phyloP scores from a whole-genome alignment of 768 basidiomycete species.

The Calvatia gigantea region DNA sequence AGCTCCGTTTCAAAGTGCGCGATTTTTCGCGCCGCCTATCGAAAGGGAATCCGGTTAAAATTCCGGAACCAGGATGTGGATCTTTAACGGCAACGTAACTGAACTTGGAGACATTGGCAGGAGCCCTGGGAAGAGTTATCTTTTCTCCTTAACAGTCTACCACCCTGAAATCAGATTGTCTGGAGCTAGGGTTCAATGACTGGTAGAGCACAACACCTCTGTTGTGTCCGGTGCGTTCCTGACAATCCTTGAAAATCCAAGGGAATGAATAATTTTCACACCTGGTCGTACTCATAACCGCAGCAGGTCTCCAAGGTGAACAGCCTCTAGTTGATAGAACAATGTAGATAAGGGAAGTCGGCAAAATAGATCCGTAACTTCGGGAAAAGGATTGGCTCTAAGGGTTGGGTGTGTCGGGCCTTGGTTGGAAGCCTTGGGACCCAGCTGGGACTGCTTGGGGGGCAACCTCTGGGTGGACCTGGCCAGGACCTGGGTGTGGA shows the following conservation, averaged over 20 bases:
- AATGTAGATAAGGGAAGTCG: constrained; percentile 80
- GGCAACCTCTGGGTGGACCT: constrained; percentile 27
- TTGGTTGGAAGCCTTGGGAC: constrained; percentile 28
- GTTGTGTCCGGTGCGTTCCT: constrained; percentile 69
- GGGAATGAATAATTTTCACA: constrained; percentile 68
- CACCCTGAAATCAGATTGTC: constrained; percentile 73
- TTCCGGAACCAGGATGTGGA: constrained; percentile 76
- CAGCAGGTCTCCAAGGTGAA: constrained; percentile 82
- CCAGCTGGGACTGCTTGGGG: constrained; percentile 29
- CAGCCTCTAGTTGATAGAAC: constrained; percentile 79
- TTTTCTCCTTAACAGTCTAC: constrained; percentile 74
- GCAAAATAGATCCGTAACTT: constrained; percentile 77
- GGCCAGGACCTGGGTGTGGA: constrained; percentile 25
- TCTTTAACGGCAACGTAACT: constrained; percentile 69
- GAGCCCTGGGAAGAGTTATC: constrained; percentile 77
- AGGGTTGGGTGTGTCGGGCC: constrained; percentile 34
- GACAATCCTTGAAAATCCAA: constrained; percentile 74
- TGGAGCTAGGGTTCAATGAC: constrained; percentile 71
- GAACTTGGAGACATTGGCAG: constrained; percentile 57
- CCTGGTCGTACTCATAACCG: constrained; percentile 76
- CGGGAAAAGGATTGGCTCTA: constrained; percentile 74
- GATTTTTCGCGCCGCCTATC: constrained; percentile 63
- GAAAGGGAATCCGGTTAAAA: constrained; percentile 79
- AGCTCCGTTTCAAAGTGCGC: constrained; percentile 68
- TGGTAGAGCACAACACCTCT: constrained; percentile 70